Base-by-base conservation (phyloP, 1,284 basidiomycete genomes). In the Ustilago vetiveriae region DNA sequence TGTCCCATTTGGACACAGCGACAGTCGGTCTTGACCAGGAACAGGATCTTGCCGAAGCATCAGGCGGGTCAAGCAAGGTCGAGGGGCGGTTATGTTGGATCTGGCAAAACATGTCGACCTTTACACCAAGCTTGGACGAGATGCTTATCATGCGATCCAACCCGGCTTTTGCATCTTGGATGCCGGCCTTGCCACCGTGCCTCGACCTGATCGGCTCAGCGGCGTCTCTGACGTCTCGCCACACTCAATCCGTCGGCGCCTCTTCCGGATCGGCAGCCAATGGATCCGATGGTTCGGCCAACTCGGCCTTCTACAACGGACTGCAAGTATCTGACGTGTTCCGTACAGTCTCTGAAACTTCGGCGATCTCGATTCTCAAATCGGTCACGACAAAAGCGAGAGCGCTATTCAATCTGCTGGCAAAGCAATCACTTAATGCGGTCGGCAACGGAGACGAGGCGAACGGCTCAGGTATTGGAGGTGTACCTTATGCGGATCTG, bases 341-440 rank as follows among this genome's bases (percentile, higher is more conserved):
- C 38, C 46, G 53, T 6, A 60, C 56, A 11, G 59, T 69, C 2
- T 64, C 66, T 0, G 59, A 66, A 16, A 41, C 50, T 13, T 73
- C 74, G 19, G 74, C 74, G 2, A 60, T 75, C 29, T 73, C 72
- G 13, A 71, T 74, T 21, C 68, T 75, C 53, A 66, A 70, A 22
- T 73, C 71, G 9, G 74, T 75, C 22, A 75, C 74, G 1, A 51
- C 51, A 2, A 75, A 74, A 22, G 74, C 74, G 2, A 37, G 70
- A 6, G 70, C 71, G 8, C 72, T 75, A 29, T 75, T 75, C 59
- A 63, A 63, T 27, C 26, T 71, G 11, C 23, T 75, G 4, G 74
- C 71, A 8, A 63, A 65, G 22, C 55, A 66, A 30, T 37, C 45
- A 16, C 32, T 58, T 7, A n/a, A n/a, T n/a, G 41, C 47, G 3